phyloP scores from a whole-genome alignment of 148 eudicot genomes.

The Limonium bicolor region DNA sequence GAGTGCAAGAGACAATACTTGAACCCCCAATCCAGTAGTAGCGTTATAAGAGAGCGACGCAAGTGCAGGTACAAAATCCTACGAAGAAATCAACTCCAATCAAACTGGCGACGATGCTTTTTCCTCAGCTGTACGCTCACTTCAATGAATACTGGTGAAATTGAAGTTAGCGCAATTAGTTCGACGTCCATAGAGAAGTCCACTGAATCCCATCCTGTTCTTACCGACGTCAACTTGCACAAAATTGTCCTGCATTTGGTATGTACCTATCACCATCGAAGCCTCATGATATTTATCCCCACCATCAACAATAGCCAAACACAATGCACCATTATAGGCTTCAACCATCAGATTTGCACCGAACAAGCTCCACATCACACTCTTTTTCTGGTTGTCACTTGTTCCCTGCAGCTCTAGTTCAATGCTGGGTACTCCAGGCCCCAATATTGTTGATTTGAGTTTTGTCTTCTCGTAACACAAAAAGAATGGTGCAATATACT shows the following conservation, averaged over 20 bases:
- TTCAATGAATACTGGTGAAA: slow-evolving; percentile 1
- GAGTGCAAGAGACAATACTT: too few relatives aligned
- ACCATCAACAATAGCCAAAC: slow-evolving; percentile 51
- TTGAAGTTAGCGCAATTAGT: slow-evolving; percentile 18
- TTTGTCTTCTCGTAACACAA: slow-evolving; percentile 27
- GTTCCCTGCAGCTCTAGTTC: slow-evolving; percentile 31
- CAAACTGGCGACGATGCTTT: too few relatives aligned
- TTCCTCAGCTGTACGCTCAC: too few relatives aligned
- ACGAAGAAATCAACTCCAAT: too few relatives aligned
- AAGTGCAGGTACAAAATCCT: too few relatives aligned
- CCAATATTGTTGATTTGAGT: slow-evolving; percentile 13
- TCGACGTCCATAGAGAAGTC: slow-evolving; percentile 11
- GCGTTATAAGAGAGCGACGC: too few relatives aligned
- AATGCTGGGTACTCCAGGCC: slow-evolving; percentile 27
- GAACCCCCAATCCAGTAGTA: too few relatives aligned
- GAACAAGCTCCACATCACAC: slow-evolving; percentile 25
- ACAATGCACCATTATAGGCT: slow-evolving; percentile 26
- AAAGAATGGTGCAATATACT: slow-evolving; percentile 28
- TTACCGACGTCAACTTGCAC: slow-evolving; percentile 30
- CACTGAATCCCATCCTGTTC: slow-evolving; percentile 31
- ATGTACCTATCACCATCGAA: slow-evolving; percentile 27
- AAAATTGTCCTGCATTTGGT: slow-evolving; percentile 32
- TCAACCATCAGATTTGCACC: slow-evolving; percentile 38
- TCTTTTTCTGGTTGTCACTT: too few relatives aligned
- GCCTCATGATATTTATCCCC: slow-evolving; percentile 23